Percentiles rank a stretch among this genome's conserved stretches.
Evolutionary conservation across 225 moss, liverwort and hornwort species (phyloP).

Genomic region (Sphagnum tenellum): DNA sequence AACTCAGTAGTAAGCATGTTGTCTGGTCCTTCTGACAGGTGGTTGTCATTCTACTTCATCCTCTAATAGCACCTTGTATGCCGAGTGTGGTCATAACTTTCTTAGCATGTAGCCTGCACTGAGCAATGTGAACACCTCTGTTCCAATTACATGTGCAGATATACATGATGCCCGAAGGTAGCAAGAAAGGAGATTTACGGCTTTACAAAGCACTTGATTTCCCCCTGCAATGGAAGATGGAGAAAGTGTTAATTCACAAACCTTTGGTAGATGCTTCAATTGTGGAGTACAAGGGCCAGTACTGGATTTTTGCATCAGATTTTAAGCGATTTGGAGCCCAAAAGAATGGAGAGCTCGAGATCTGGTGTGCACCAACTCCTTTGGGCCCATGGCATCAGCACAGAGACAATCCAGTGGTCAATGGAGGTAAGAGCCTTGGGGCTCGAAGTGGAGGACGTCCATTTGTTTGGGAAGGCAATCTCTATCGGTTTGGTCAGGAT

Average conservation of each 20-base stretch:
- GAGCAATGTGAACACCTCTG: background rate
- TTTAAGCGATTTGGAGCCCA: conserved; percentile 40
- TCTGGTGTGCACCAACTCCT: conserved; percentile 67
- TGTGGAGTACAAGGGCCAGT: conserved; percentile 42
- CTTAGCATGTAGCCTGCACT: too few relatives aligned
- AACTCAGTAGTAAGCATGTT: too few relatives aligned
- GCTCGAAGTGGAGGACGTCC: conserved; percentile 76
- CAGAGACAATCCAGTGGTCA: conserved; percentile 49
- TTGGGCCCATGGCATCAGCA: conserved; percentile 80
- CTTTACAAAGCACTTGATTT: conserved; percentile 64
- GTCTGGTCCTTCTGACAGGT: too few relatives aligned
- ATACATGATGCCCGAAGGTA: conserved; percentile 96
- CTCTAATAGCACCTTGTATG: too few relatives aligned
- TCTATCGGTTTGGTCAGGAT: conserved; percentile 85
- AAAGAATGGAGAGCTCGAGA: conserved; percentile 84
- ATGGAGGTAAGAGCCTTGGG: conserved; percentile 51
- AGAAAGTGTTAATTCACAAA: conserved; percentile 50
- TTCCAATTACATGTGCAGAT: conserved; percentile 29
- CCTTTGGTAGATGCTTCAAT: conserved; percentile 90
- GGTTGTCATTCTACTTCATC: too few relatives aligned
- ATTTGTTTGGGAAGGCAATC: conserved; percentile 54
- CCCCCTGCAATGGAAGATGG: conserved; percentile 62
- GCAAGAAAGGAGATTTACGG: conserved; percentile 55
- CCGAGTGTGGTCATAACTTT: too few relatives aligned
- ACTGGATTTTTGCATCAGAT: conserved; percentile 83